Base-by-base conservation (phyloP, 495 filamentous ascomycete species). In the Talaromyces adpressus region DNA sequence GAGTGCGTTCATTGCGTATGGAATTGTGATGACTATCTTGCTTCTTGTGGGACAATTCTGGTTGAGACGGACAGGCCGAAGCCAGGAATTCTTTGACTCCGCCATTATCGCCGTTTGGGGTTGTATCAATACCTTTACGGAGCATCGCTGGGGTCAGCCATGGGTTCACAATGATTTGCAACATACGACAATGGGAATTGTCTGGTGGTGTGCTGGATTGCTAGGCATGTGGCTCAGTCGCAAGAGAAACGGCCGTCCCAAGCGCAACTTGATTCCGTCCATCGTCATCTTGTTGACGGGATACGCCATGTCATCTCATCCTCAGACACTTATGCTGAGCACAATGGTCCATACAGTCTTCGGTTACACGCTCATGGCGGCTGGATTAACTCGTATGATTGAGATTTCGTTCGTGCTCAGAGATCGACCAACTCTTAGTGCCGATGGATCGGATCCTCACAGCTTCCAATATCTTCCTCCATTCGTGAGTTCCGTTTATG, bases 111-210 rank as follows among this genome's bases (percentile, higher is more conserved):
- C 92, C 2, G 85, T 87, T 9, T 98, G 94, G 94, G 94, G 94
- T 49, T 91, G 90, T 71, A 87, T 98, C 73, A 98, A 98, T 72
- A 98, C 95, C 41, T 98, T 98, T 72, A 98, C 95, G 16, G 94
- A 98, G 73, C 94, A 98, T 73, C 84, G 90, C 39, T 98, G 94
- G 94, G 95, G 95, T 39, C 77, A 79, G 0, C 78, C 83, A 2
- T 98, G 94, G 94, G 93, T 89, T n/a, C 84, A 85, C 69, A 97
- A 97, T 70, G 94, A 98, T 72, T 85, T 96, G 73, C 94, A 98
- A 72, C 95, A 98, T 70, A 98, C 94, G 0, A 89, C 87, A 11
- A 98, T 98, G 95, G 94, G 94, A 30, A 85, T 98, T 63, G 86
- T 98, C 60, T 98, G 94, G 94, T 97, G 92, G 92, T 89, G 85